Base-by-base conservation (phyloP, 2,329 filamentous ascomycete species). In the Bertia moriformis region DNA sequence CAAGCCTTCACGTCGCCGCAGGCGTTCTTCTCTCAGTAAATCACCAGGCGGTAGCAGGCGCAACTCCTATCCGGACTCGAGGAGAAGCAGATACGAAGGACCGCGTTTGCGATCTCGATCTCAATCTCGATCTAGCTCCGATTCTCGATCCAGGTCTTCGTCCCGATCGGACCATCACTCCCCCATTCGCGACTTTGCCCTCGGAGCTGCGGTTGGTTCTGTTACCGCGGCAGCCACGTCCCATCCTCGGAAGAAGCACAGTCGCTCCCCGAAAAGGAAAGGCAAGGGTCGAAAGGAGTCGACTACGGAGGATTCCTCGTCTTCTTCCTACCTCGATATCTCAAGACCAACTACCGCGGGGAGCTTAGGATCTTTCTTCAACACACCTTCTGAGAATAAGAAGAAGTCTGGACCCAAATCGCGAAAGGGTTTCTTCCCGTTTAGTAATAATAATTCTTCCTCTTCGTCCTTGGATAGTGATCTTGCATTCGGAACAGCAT, bases 221-320 rank as follows among this genome's bases (percentile, higher is more conserved):
- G 51, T 53, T 2, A 38, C 49, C 4, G 49, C 51, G 29, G 47
- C 48, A 38, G 44, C 47, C 10, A 50, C 51, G 40, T 49, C 48
- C 36, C 40, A 45, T 27, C 48, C 45, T 29, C 24, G 24, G n/a
- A 41, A 45, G 38, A 51, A 51, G 43, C 53, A 57, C 15, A 60
- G 53, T 38, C 53, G 48, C 22, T 63, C 61, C 4, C 53, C 55
- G 4, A n/a, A n/a, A n/a, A 52, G 49, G 14, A 56, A 52, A 37
- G 27, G 40, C 5, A 52, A 51, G 29, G 45, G 39, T 22, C 17
- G 20, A 33, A 44, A 47, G 37, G 47, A 43, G 41, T 35, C 32
- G 17, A 7, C 32, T 7, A n/a, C n/a, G n/a, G n/a, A n/a, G n/a
- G n/a, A n/a, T n/a, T 35, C 32, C 17, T 7, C 10, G 7, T 35